These are phyloP conservation scores for Dillenia turbinata DNA, from an alignment of 164 flowering plant species.

Conservation along the genomic window DNA sequence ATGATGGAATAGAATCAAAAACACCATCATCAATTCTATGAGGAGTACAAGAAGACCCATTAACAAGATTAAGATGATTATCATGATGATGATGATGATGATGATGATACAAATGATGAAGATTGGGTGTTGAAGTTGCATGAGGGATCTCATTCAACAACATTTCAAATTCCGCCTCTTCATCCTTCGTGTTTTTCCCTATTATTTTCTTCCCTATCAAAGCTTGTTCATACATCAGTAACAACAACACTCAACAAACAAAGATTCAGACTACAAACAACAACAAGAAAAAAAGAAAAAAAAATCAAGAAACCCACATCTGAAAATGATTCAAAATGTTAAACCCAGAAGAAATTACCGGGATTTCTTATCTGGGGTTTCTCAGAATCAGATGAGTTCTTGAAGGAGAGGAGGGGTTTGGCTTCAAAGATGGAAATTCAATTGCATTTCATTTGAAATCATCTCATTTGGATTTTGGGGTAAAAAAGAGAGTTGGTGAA, in stretches of 20 bases:
- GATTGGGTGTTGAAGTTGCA: slow-evolving; percentile 20
- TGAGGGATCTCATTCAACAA: slow-evolving; percentile 39
- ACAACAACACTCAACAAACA: too few relatives aligned
- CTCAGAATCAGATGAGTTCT: background rate
- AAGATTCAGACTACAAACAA: background rate
- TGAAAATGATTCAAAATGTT: slow-evolving; percentile 9
- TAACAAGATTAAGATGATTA: slow-evolving; percentile 11
- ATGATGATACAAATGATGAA: slow-evolving; percentile 10
- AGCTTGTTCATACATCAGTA: slow-evolving; percentile 4
- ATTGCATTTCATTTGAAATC: slow-evolving; percentile 14
- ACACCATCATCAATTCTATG: slow-evolving; percentile 17
- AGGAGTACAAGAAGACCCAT: slow-evolving; percentile 6
- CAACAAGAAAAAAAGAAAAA: background rate
- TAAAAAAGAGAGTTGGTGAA: slow-evolving; percentile 18
- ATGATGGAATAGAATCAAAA: slow-evolving; percentile 24
- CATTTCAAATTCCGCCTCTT: slow-evolving; percentile 32
- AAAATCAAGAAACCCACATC: slow-evolving; percentile 20
- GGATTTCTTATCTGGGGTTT: slow-evolving; percentile 4
- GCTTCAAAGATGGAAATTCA: slow-evolving; percentile 11
- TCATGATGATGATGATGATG: slow-evolving; percentile 8
- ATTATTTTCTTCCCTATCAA: background rate
- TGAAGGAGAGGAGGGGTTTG: too few relatives aligned
- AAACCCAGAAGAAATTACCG: slow-evolving; percentile 22
- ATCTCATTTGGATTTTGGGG: slow-evolving; percentile 17
- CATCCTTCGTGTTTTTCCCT: slow-evolving; percentile 25